Percentiles rank a stretch among this genome's conserved stretches.
Evolutionary conservation across 164 flowering plant genomes (phyloP).

Genomic region (Houttuynia cordata): DNA sequence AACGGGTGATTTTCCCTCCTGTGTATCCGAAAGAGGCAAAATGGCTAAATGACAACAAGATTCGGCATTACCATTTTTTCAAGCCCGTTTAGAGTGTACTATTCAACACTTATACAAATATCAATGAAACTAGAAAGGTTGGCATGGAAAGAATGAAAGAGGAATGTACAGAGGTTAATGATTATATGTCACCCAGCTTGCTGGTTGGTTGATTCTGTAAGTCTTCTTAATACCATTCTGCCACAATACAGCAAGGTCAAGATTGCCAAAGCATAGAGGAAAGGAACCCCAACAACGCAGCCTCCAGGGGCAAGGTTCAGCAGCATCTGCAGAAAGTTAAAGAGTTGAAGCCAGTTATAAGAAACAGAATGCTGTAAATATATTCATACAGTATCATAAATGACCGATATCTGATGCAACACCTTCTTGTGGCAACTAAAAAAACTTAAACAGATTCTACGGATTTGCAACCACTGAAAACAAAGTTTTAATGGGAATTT

Average conservation of each 20-base stretch:
- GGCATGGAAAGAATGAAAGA: not conserved
- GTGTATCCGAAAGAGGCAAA: no score
- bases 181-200: not conserved
- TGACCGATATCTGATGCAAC: not conserved
- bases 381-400: not conserved
- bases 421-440: not conserved
- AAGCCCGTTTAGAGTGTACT: no score
- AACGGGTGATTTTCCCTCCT: no score
- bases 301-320: slow-evolving; percentile 69
- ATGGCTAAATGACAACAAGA: no score
- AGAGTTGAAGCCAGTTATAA: not conserved
- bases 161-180: not conserved
- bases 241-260: slow-evolving; percentile 63
- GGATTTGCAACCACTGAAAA: not conserved
- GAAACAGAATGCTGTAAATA: not conserved
- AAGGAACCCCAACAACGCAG: slow-evolving; percentile 67
- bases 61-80: no score
- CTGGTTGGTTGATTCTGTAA: slow-evolving; percentile 30
- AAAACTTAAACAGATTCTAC: not conserved
- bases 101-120: not conserved
- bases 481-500: not conserved
- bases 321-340: slow-evolving; percentile 43
- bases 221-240: slow-evolving; percentile 55
- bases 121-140: not conserved
- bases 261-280: slow-evolving; percentile 46